Base-by-base conservation (phyloP, 1,284 basidiomycete genomes). In the Pseudomicrostroma phylloplanum region DNA sequence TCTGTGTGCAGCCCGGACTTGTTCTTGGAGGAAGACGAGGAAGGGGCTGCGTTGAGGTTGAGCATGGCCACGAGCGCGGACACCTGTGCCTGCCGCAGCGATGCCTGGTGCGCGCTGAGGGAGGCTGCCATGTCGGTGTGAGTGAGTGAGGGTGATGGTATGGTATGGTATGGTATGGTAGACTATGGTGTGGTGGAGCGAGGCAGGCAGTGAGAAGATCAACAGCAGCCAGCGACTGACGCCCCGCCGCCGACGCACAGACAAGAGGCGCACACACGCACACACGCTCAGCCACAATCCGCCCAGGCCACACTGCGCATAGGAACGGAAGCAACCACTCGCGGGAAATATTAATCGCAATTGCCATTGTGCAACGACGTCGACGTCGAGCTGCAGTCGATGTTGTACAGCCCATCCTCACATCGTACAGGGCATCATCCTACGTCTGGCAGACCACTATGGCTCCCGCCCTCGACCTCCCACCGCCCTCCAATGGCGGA, bases 391-490 rank as follows among this genome's bases (percentile, higher is more conserved):
- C 30, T 36, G 4, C 3, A 36, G 30, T 3, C 30, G 30, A 36
- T 4, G 30, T 9, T 36, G 30, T 36, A 9, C 9, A 3, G 30
- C 30, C 30, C 30, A 4, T 36, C 30, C 30, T 36, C 30, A 36
- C 30, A 3, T 36, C 30, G 30, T 36, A 36, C 3, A n/a, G n/a
- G n/a, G n/a, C n/a, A n/a, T n/a, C n/a, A n/a, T n/a, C n/a, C n/a
- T n/a, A 3, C 30, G 30, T 9, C 30, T 36, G 30, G 30, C 30
- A 36, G 30, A 36, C 43, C 43, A 13, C 4, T 21, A 48, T 48
- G 43, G 43, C 43, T 13, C 26, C 55, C 17, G 64, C 60, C 53
- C 69, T 75, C 64, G 66, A 70, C 21, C 71, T 75, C 26, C 73
- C 75, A 9, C 65, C 72, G 49, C 73, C 74, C 8, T 58, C 65